These are phyloP conservation scores for Priceomyces castillae DNA, from an alignment of 805 yeast genomes.

Conservation along the genomic window DNA sequence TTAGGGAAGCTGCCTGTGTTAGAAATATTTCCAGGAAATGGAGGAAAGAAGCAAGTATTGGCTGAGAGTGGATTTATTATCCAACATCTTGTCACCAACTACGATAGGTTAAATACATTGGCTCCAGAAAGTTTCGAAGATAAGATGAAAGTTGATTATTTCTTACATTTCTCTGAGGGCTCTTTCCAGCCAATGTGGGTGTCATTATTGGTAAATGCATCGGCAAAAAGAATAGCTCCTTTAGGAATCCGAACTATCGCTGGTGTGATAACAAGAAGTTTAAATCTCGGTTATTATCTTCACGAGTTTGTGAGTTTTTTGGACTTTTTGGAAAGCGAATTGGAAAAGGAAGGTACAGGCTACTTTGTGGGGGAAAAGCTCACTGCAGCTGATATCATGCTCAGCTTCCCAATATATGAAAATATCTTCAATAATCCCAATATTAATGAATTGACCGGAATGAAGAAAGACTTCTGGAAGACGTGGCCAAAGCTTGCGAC, in stretches of 20 bases:
- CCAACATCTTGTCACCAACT: constrained; percentile 48
- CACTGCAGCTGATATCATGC: constrained; percentile 57
- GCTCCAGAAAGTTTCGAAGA: constrained; percentile 38
- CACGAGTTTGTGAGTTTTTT: constrained; percentile 24
- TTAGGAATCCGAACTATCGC: constrained; percentile 23
- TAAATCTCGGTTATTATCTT: constrained; percentile 26
- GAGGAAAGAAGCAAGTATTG: constrained; percentile 19
- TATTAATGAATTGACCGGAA: constrained; percentile 21
- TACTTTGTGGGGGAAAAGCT: constrained; percentile 50
- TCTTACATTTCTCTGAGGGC: constrained; percentile 59
- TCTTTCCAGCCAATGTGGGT: constrained; percentile 52
- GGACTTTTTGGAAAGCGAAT: constrained; percentile 26
- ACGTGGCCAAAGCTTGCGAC: constrained; percentile 36
- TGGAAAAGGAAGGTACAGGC: constrained; percentile 21
- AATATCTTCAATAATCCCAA: constrained; percentile 21
- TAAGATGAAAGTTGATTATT: constrained; percentile 47
- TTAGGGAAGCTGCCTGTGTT: constrained; percentile 36
- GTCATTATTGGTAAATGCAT: constrained; percentile 24
- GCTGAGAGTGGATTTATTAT: constrained; percentile 64
- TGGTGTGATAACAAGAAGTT: constrained; percentile 16
- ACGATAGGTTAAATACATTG: constrained; percentile 43
- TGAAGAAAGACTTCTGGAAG: constrained; percentile 28
- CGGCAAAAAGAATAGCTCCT: constrained; percentile 29
- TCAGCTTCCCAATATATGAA: constrained; percentile 44
- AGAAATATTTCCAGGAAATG: constrained; percentile 24